Evolutionary conservation across 495 filamentous ascomycete genomes (phyloP).

Genomic region (Trichoderma gamsii): DNA sequence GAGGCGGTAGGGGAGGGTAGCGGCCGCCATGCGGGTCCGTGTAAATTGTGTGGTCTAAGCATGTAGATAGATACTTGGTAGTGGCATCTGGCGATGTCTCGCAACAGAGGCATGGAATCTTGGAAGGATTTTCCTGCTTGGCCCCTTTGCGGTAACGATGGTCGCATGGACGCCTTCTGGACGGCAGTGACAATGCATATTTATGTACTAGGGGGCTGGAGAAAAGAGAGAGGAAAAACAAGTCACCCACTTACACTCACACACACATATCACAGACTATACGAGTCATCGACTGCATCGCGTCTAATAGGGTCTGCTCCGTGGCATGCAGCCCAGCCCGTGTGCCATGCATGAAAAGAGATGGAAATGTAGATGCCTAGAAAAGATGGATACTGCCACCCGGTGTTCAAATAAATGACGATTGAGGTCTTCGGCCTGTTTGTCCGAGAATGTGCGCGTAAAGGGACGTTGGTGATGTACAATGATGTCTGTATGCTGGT

Average conservation of each 20-base stretch:
- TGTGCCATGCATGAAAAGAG: not conserved
- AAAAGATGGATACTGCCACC: conserved; percentile 3
- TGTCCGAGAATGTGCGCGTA: too few relatives aligned
- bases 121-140: too few relatives aligned
- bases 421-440: not conserved
- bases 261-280: too few relatives aligned
- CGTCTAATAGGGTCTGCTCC: conserved; percentile 1
- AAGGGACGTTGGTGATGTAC: not conserved
- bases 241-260: too few relatives aligned
- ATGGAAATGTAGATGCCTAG: conserved; percentile 4
- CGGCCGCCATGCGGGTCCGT: conserved; percentile 4
- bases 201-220: not conserved
- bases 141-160: too few relatives aligned
- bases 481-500: not conserved
- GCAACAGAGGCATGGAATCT: too few relatives aligned
- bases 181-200: too few relatives aligned
- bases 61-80: too few relatives aligned
- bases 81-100: too few relatives aligned
- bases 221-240: not conserved
- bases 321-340: not conserved
- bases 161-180: too few relatives aligned
- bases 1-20: not conserved
- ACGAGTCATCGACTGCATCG: conserved; percentile 7
- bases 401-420: not conserved
- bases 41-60: not conserved